Evolutionary conservation across 805 yeast genomes (phyloP).

Genomic region (Yueomyces sp.): DNA sequence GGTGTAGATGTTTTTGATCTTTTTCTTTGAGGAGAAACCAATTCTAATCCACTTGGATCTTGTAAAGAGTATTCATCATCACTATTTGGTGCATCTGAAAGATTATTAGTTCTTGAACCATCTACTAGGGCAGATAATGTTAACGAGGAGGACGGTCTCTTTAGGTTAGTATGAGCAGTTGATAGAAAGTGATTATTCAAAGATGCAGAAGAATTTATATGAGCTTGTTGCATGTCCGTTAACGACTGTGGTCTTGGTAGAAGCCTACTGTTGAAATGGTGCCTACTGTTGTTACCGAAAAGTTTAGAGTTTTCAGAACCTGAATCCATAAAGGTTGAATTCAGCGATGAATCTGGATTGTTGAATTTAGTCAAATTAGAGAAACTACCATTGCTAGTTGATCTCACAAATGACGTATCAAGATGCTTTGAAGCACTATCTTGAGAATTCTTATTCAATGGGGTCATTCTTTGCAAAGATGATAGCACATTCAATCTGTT

Average conservation of each 20-base stretch:
- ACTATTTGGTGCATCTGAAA: slow-evolving; percentile 10
- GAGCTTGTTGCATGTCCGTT: slow-evolving; percentile 7
- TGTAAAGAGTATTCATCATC: slow-evolving; percentile 4
- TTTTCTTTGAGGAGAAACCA: slow-evolving; percentile 10
- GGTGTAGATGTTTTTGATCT: slow-evolving; percentile 20
- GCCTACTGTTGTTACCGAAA: not conserved
- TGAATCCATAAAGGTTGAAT: slow-evolving; percentile 11
- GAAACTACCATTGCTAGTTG: not conserved
- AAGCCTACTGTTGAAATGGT: not conserved
- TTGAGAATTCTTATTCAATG: slow-evolving; percentile 24
- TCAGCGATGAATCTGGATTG: slow-evolving; percentile 3
- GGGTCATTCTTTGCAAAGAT: slow-evolving; percentile 53
- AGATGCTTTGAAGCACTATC: slow-evolving; percentile 1
- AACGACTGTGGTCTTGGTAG: slow-evolving; percentile 16
- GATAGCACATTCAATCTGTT: slow-evolving; percentile 27
- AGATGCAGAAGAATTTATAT: slow-evolving; percentile 1
- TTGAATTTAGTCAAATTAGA: no score
- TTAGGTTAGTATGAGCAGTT: slow-evolving; percentile 2
- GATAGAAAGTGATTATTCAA: not conserved
- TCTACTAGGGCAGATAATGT: slow-evolving; percentile 10
- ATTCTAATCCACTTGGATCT: slow-evolving; percentile 1
- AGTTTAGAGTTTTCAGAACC: slow-evolving; percentile 4
- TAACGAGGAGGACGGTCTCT: slow-evolving; percentile 16
- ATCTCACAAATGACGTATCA: not conserved
- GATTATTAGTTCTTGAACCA: slow-evolving; percentile 2